Conservation (phyloP, 2,329 filamentous ascomycete species). For the Botrytis fabae region DNA sequence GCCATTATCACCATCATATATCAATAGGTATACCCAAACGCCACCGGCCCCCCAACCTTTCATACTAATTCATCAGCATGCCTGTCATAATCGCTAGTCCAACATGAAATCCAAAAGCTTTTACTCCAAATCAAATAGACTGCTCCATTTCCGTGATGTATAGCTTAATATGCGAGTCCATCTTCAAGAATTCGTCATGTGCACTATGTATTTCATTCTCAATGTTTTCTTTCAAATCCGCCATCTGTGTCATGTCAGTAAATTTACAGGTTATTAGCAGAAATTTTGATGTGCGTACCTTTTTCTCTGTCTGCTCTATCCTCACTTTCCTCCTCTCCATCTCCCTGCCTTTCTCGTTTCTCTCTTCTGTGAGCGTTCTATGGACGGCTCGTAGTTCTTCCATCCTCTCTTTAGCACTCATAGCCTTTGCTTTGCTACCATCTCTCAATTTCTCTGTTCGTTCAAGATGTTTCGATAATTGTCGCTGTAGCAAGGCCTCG, state of each 20-base stretch:
- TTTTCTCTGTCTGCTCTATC: conserved; percentile 98
- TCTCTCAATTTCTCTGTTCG: conserved; percentile 81
- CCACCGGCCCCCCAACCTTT: conserved; percentile 27
- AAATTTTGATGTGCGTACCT: conserved; percentile 58
- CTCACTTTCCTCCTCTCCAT: conserved; percentile 90
- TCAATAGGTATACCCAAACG: conserved; percentile 40
- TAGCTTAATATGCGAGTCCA: conserved; percentile 94
- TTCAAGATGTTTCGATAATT: conserved; percentile 82
- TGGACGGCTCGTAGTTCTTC: conserved; percentile 82
- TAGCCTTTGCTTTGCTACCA: conserved; percentile 77
- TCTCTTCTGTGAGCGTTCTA: conserved; percentile 77
- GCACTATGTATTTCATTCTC: conserved; percentile 90
- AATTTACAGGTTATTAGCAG: not conserved
- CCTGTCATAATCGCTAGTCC: conserved; percentile 22
- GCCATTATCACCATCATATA: conserved; percentile 40
- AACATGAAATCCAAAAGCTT: conserved; percentile 26
- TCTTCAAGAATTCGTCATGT: conserved; percentile 93
- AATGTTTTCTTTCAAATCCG: conserved; percentile 95
- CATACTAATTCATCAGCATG: conserved; percentile 21
- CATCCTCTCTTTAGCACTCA: conserved; percentile 83
- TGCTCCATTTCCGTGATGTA: conserved; percentile 99
- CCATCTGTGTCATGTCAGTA: conserved; percentile 64
- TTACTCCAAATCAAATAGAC: conserved; percentile 47
- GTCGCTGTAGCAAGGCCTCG: conserved; percentile 78
- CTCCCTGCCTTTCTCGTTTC: conserved; percentile 82